Conservation (phyloP, 768 basidiomycete species). For the Lactarius sanguifluus region DNA sequence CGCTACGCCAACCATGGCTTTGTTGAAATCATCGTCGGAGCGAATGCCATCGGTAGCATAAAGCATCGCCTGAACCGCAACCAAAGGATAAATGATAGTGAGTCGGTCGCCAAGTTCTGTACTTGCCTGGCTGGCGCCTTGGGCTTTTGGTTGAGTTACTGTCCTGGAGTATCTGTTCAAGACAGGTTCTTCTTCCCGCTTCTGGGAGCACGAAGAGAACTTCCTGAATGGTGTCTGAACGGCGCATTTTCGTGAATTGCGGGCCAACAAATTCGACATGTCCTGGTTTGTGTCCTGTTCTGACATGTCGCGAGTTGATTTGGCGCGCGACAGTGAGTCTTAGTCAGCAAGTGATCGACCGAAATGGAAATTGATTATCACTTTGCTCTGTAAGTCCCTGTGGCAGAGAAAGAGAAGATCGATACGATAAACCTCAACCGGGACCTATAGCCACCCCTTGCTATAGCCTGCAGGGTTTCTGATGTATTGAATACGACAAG, state of each 20-base stretch:
- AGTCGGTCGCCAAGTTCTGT: not conserved
- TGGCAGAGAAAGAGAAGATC: not conserved
- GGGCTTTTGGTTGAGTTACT: constrained; percentile 89
- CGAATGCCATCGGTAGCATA: constrained; percentile 96
- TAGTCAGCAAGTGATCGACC: constrained; percentile 16
- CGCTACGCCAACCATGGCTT: constrained; percentile 96
- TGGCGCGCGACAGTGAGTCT: not conserved
- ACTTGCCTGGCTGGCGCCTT: constrained; percentile 88
- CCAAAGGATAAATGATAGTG: constrained; percentile 5
- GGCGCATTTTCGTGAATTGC: constrained; percentile 18
- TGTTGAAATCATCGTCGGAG: constrained; percentile 80
- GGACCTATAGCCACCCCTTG: not conserved
- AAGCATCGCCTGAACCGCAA: constrained; percentile 81
- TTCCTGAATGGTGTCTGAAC: constrained; percentile 19
- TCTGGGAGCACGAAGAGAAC: constrained; percentile 30
- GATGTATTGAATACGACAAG: not conserved
- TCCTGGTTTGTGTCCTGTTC: not conserved
- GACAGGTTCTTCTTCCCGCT: constrained; percentile 34
- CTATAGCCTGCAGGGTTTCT: not conserved
- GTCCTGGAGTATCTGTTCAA: constrained; percentile 70
- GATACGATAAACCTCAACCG: not conserved
- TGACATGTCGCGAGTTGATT: not conserved
- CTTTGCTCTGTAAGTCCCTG: not conserved
- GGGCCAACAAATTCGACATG: constrained; percentile 22
- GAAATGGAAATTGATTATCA: not conserved